Percentiles rank a stretch among this genome's conserved stretches.
Conservation (phyloP, 2,329 filamentous ascomycete species). For the Trichoderma lentiforme region DNA sequence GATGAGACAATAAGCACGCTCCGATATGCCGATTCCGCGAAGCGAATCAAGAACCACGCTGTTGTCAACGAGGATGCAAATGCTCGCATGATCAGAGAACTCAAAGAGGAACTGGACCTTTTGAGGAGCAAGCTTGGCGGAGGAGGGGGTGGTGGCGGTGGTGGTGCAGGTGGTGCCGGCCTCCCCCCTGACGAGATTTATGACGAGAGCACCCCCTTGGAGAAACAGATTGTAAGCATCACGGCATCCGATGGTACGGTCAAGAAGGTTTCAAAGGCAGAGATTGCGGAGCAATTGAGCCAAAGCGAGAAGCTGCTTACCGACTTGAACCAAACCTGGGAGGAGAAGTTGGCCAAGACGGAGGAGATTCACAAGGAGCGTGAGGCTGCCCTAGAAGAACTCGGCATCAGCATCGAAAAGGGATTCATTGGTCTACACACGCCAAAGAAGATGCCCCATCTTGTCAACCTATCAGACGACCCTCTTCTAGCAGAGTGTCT, state of each 20-base stretch:
- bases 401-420: conserved; percentile 98
- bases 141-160: conserved; percentile 46
- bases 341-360: conserved; percentile 90
- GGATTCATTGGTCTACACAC: conserved; percentile 93
- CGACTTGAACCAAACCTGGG: conserved; percentile 98
- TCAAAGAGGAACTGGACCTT: conserved; percentile 89
- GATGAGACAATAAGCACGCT: conserved; percentile 95
- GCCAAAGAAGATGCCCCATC: conserved; percentile 98
- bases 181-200: conserved; percentile 76
- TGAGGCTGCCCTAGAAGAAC: conserved; percentile 88
- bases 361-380: conserved; percentile 97
- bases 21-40: conserved; percentile 94
- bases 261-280: conserved; percentile 96
- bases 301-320: conserved; percentile 95
- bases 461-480: conserved; percentile 95
- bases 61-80: conserved; percentile 99
- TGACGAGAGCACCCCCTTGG: conserved; percentile 83
- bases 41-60: conserved; percentile 99
- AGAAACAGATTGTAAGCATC: conserved; percentile 95
- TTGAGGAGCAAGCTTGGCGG: conserved; percentile 80
- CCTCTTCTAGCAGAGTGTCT: conserved; percentile 92
- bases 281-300: conserved; percentile 93
- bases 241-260: conserved; percentile 78
- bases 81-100: conserved; percentile 94
- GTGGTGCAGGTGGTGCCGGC: conserved; percentile 43